These are phyloP conservation scores for Fragilaria crotonensis DNA, from an alignment of 108 stramenopile species.

Conservation along the genomic window DNA sequence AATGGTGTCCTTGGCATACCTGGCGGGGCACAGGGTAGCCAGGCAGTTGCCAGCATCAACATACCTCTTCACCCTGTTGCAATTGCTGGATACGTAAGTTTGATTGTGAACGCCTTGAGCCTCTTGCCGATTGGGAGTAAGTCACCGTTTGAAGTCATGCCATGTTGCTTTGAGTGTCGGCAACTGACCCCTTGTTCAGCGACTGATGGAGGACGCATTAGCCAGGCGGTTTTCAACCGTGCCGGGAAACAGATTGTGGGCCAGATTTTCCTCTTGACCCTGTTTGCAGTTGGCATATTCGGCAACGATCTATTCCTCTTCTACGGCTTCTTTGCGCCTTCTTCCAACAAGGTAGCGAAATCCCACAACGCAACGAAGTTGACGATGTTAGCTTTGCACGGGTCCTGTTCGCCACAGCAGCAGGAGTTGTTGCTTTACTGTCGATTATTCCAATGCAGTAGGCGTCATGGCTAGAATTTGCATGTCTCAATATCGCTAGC, in stretches of 20 bases:
- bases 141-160: slow-evolving; percentile 9
- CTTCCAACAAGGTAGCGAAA: slow-evolving; percentile 69
- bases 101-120: slow-evolving; percentile 67
- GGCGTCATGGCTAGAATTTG: not conserved
- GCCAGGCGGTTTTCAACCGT: slow-evolving; percentile 64
- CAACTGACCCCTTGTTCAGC: slow-evolving; percentile 12
- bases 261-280: slow-evolving; percentile 24
- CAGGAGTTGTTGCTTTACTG: slow-evolving; percentile 51
- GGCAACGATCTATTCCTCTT: slow-evolving; percentile 71
- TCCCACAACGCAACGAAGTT: slow-evolving; percentile 70
- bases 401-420: slow-evolving; percentile 40
- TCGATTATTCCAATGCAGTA: slow-evolving; percentile 66
- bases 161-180: not conserved
- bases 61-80: slow-evolving; percentile 77
- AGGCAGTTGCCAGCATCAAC: slow-evolving; percentile 45
- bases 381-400: slow-evolving; percentile 50
- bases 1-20: slow-evolving; percentile 63
- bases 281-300: slow-evolving; percentile 41
- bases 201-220: slow-evolving; percentile 78
- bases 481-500: not conserved
- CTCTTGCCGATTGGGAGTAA: slow-evolving; percentile 73
- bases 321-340: slow-evolving; percentile 64
- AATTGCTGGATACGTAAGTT: slow-evolving; percentile 64
- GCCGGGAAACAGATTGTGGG: slow-evolving; percentile 46
- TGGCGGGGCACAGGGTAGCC: slow-evolving; percentile 42